Base-by-base conservation (phyloP, 2,329 filamentous ascomycete species). In the Arthroderma sp. region DNA sequence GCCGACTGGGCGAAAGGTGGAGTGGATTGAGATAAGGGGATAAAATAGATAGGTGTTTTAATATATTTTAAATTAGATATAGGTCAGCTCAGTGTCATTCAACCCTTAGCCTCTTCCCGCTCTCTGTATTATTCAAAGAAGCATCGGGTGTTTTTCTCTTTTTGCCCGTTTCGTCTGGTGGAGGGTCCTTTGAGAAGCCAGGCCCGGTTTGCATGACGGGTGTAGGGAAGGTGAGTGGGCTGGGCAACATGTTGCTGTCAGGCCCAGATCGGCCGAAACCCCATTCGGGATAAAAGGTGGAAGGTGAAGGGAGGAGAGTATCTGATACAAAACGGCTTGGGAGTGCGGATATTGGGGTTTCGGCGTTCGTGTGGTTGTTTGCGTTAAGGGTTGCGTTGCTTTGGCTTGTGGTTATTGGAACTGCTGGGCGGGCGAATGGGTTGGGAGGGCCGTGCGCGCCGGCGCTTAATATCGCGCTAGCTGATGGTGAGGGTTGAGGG, bases 391-490 rank as follows among this genome's bases (percentile, higher is more conserved):
- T 64, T 31, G 59, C 59, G 38, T 66, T 67, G 41, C 63, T 62
- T 34, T 69, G 57, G 6, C 58, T 50, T 34, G 55, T 53, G 38
- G 59, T 48, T 10, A 52, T 58, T n/a, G 87, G 85, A 4, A 84
- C 86, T 28, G 81, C 76, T 1, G 89, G 91, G 36, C 89, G 76
- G 5, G 91, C 91, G 61, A 96, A 98, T 0, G 91, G 91, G 61
- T 98, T 98, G 2, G 87, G 87, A 9, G 91, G 91, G 0, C 91
- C 91, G 33, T 81, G 83, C 6, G 91, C 89, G 36, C 91, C 91
- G 0, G 91, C 91, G 40, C 87, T 94, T 45, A 95, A 71, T 5
- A 96, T 71, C 2, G 86, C 79, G 22, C 83, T 83, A 2, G 86
- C 84, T 29, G 86, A 94, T 0, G 91, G 89, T 1, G 91, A 95